Percentiles rank a stretch among this genome's conserved stretches.
phyloP scores from a whole-genome alignment of 805 yeast genomes.

The Lipomyces oligophaga region DNA sequence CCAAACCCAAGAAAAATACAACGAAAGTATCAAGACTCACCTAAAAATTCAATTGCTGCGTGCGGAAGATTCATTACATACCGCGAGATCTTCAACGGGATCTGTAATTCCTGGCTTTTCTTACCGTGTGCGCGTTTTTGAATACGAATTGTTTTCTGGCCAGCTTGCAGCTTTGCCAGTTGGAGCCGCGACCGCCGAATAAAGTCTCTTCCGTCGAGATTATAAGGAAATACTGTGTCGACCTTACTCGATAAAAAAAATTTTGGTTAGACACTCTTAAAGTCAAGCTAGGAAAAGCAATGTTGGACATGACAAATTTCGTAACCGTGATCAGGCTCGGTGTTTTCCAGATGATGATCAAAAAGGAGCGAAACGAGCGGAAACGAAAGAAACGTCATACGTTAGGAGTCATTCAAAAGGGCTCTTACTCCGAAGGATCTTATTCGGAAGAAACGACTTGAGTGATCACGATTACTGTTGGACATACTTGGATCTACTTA shows the following conservation, averaged over 20 bases:
- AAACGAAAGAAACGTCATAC: constrained; percentile 22
- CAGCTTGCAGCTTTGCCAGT: constrained; percentile 15
- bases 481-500: too few relatives aligned
- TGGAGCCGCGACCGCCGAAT: constrained; percentile 43
- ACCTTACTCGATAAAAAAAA: constrained; percentile 36
- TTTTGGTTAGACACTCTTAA: neutral
- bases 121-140: constrained; percentile 1
- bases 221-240: constrained; percentile 52
- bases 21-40: too few relatives aligned
- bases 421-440: too few relatives aligned
- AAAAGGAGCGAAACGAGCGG: constrained; percentile 26
- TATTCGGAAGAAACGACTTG: too few relatives aligned
- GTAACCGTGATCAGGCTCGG: constrained; percentile 24
- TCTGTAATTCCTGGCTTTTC: constrained; percentile 32
- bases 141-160: constrained; percentile 1
- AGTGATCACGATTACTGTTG: too few relatives aligned
- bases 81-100: constrained; percentile 55
- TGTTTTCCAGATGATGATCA: constrained; percentile 24
- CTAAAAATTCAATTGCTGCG: constrained; percentile 69
- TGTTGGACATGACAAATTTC: constrained; percentile 21
- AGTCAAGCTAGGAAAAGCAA: neutral
- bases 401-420: constrained; percentile 12
- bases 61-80: constrained; percentile 97
- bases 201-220: constrained; percentile 79
- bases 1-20: too few relatives aligned